Percentiles rank a stretch among this genome's conserved stretches.
Evolutionary conservation across 345 rosid species (phyloP).

Genomic region (Brassica rapa): DNA sequence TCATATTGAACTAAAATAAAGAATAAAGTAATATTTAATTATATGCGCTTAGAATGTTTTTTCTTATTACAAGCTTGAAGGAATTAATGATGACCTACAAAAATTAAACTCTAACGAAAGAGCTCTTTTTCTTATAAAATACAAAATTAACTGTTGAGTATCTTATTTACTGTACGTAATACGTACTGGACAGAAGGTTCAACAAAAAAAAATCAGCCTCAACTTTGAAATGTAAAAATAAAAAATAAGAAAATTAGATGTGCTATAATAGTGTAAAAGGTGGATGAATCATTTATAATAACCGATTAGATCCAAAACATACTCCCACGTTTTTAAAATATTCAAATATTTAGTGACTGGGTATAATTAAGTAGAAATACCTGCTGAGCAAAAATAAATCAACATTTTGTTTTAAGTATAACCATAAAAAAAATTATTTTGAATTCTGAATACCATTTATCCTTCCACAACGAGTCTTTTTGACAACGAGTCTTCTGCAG

Average conservation of each 20-base stretch:
- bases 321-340: neutral
- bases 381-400: neutral
- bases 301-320: neutral
- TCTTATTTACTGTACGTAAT: neutral
- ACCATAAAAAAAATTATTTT: neutral
- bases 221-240: neutral
- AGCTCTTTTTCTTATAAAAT: neutral
- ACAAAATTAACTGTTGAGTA: neutral
- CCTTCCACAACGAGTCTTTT: neutral
- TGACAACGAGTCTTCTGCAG: neutral
- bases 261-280: neutral
- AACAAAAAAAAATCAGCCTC: neutral
- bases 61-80: neutral
- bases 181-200: neutral
- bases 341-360: neutral
- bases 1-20: constrained; percentile 6
- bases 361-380: neutral
- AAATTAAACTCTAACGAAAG: neutral
- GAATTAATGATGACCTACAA: neutral
- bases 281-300: neutral
- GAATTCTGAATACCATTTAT: neutral
- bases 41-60: neutral
- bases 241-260: neutral
- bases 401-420: neutral
- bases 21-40: neutral